Conservation (phyloP, 257 asterid genomes). For the Plantago major region DNA sequence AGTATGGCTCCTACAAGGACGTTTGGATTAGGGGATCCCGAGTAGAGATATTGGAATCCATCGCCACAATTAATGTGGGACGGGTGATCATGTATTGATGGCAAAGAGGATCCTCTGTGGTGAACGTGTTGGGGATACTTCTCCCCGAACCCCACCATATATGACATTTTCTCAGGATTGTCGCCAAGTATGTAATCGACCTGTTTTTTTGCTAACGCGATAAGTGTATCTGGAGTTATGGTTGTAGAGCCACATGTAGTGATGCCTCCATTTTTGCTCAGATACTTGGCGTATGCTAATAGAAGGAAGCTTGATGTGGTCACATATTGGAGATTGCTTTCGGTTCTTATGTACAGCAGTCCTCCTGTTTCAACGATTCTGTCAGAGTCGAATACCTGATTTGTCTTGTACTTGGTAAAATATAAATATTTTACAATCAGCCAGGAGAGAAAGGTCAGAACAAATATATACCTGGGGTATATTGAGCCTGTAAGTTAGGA, state of each 20-base stretch:
- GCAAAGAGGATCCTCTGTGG: conserved; percentile 72
- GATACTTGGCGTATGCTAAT: conserved; percentile 61
- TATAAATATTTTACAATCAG: neutral
- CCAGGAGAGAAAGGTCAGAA: neutral
- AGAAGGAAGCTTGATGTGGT: conserved; percentile 73
- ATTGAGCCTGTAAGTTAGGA: conserved; percentile 75
- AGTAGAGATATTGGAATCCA: conserved; percentile 46
- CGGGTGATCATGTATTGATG: conserved; percentile 41
- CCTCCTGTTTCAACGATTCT: conserved; percentile 43
- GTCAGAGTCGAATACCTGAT: neutral
- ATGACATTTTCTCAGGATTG: conserved; percentile 48
- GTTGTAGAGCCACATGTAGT: conserved; percentile 52
- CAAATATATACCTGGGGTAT: conserved; percentile 58
- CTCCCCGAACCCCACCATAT: conserved; percentile 78
- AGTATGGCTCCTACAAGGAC: conserved; percentile 54
- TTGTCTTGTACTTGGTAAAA: neutral
- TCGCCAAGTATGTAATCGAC: conserved; percentile 83
- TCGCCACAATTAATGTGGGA: conserved; percentile 43
- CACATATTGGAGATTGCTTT: conserved; percentile 80
- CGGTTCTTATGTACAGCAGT: conserved; percentile 47
- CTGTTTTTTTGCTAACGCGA: conserved; percentile 50
- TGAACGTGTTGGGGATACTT: conserved; percentile 61
- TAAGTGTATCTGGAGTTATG: conserved; percentile 43
- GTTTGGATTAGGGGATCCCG: conserved; percentile 61
- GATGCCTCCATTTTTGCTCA: conserved; percentile 33